phyloP scores from a whole-genome alignment of 768 basidiomycete species.

The Lentinula edodes region DNA sequence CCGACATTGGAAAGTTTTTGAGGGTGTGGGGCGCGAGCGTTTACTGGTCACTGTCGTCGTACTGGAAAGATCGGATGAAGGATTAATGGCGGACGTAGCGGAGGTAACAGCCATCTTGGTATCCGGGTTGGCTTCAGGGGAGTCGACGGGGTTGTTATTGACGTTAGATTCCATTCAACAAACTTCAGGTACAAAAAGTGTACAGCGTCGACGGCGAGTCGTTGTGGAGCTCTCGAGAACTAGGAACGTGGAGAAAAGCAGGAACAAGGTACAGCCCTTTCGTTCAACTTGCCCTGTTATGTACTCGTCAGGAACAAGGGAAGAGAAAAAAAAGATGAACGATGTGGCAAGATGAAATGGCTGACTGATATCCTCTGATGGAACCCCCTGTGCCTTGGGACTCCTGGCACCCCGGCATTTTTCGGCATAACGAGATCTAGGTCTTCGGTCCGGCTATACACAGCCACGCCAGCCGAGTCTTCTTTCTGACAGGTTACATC shows the following conservation, averaged over 20 bases:
- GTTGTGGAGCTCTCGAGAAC: conserved; percentile 3
- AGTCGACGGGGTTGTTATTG: not conserved
- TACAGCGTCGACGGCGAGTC: not conserved
- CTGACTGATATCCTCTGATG: not conserved
- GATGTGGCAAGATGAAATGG: not conserved
- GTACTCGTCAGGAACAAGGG: conserved; percentile 3
- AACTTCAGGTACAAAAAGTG: not conserved
- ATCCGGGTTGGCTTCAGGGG: not conserved
- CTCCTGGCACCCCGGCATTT: not conserved
- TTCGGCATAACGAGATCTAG: not conserved
- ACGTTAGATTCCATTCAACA: not conserved
- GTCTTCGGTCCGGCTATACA: not conserved
- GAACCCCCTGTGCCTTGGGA: not conserved
- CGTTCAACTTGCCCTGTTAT: not conserved
- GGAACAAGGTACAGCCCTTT: conserved; percentile 1
- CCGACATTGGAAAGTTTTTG: conserved; percentile 93
- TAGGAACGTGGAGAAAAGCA: not conserved
- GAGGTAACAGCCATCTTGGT: conserved; percentile 2
- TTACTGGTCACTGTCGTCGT: conserved; percentile 24
- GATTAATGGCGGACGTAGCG: not conserved
- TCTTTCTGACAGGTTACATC: no score
- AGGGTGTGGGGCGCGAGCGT: conserved; percentile 77
- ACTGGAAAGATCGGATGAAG: not conserved
- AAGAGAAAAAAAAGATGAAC: not conserved
- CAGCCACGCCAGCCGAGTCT: not conserved